phyloP scores from a whole-genome alignment of 2,329 filamentous ascomycete species.

The Xylaria sp. region DNA sequence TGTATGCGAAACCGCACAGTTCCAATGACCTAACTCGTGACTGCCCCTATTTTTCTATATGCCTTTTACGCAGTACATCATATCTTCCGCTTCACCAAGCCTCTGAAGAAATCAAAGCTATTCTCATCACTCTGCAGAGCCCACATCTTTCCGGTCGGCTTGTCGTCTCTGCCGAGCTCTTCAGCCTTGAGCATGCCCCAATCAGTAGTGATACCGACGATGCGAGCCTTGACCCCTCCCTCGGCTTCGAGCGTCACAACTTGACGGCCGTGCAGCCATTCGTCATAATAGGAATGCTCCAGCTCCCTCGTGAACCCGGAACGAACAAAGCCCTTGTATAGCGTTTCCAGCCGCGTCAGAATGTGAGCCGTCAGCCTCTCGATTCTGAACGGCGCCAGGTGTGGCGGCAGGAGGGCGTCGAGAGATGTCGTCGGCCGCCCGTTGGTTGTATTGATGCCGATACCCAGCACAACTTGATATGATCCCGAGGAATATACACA shows the following conservation, averaged over 20 bases:
- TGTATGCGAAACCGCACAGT: neutral
- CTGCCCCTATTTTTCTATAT: neutral
- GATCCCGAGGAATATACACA: constrained; percentile 80
- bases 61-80: neutral
- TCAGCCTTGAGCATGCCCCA: constrained; percentile 89
- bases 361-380: constrained; percentile 87
- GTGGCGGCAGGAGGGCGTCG: constrained; percentile 72
- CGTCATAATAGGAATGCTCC: constrained; percentile 79
- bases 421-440: constrained; percentile 87
- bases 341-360: constrained; percentile 78
- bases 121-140: constrained; percentile 96
- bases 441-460: constrained; percentile 89
- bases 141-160: constrained; percentile 80
- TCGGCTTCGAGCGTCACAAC: constrained; percentile 81
- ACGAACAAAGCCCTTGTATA: constrained; percentile 80
- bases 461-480: constrained; percentile 87
- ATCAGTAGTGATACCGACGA: constrained; percentile 90
- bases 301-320: constrained; percentile 79
- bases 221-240: constrained; percentile 76
- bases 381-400: constrained; percentile 69
- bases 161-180: constrained; percentile 79
- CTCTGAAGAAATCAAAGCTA: constrained; percentile 97
- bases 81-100: constrained; percentile 82
- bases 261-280: constrained; percentile 87
- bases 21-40: neutral